phyloP scores from a whole-genome alignment of 2,329 filamentous ascomycete species.

The Fusarium sacchari region DNA sequence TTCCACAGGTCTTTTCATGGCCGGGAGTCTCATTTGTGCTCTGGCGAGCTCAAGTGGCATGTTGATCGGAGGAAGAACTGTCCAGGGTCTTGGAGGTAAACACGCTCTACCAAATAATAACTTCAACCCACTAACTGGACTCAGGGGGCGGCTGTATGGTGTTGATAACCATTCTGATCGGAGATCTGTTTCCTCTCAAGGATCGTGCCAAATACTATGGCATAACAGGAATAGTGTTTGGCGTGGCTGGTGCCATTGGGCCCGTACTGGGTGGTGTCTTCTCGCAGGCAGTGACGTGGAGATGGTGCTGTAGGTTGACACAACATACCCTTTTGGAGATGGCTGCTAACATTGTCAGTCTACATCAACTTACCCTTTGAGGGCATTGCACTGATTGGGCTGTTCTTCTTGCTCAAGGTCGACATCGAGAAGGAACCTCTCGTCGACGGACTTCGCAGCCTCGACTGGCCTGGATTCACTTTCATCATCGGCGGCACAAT shows the following conservation, averaged over 20 bases:
- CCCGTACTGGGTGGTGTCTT: constrained; percentile 75
- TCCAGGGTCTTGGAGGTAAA: constrained; percentile 35
- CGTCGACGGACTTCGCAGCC: constrained; percentile 68
- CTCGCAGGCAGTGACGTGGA: constrained; percentile 69
- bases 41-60: constrained; percentile 54
- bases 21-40: constrained; percentile 64
- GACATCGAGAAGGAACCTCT: constrained; percentile 74
- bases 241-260: constrained; percentile 70
- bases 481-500: constrained; percentile 81
- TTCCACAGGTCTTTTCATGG: constrained; percentile 57
- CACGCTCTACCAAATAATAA: neutral
- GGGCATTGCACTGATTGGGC: constrained; percentile 56
- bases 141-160: constrained; percentile 33
- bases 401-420: constrained; percentile 71
- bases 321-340: rapidly evolving
- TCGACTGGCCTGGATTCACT: constrained; percentile 66
- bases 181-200: constrained; percentile 63
- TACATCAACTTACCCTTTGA: constrained; percentile 68
- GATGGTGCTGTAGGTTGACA: constrained; percentile 64
- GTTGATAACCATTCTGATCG: constrained; percentile 50
- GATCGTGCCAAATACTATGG: constrained; percentile 62
- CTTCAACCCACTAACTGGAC: neutral
- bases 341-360: constrained; percentile 41
- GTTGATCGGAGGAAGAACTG: constrained; percentile 58
- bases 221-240: constrained; percentile 66